phyloP scores from a whole-genome alignment of 768 basidiomycete species.

The Cystobasidium onofrii region DNA sequence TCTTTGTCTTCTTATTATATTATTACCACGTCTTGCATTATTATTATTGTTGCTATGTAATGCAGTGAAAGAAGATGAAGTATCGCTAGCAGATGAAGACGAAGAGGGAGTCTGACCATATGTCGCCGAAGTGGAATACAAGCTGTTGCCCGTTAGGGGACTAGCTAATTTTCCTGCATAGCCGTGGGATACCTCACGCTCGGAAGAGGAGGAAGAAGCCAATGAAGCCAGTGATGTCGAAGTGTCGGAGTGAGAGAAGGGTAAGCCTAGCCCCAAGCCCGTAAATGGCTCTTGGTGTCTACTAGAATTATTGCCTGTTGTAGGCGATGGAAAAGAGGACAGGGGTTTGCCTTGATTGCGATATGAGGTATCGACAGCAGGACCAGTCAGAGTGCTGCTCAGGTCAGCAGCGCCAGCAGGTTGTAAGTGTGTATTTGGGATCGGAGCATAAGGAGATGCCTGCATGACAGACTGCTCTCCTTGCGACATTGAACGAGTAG shows the following conservation, averaged over 20 bases:
- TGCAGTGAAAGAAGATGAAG: neutral
- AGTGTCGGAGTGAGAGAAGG: constrained; percentile 33
- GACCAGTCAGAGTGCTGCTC: neutral
- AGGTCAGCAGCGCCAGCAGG: neutral
- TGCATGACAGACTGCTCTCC: neutral
- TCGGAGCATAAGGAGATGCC: neutral
- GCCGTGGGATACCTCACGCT: neutral
- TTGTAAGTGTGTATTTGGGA: neutral
- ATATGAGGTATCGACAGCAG: neutral
- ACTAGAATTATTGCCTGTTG: neutral
- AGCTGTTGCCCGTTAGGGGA: neutral
- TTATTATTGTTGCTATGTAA: neutral
- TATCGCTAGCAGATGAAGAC: neutral
- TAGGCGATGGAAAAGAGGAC: neutral
- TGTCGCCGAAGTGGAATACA: neutral
- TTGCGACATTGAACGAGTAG: neutral
- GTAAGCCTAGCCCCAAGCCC: constrained; percentile 37
- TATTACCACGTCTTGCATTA: neutral
- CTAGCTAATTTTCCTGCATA: neutral
- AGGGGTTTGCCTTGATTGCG: neutral
- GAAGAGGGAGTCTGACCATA: neutral
- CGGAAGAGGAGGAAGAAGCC: neutral
- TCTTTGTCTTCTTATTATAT: neutral
- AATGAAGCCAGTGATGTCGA: neutral
- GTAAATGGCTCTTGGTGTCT: constrained; percentile 14